Conservation (phyloP, 2,329 filamentous ascomycete species). For the Diaporthe velutina region DNA sequence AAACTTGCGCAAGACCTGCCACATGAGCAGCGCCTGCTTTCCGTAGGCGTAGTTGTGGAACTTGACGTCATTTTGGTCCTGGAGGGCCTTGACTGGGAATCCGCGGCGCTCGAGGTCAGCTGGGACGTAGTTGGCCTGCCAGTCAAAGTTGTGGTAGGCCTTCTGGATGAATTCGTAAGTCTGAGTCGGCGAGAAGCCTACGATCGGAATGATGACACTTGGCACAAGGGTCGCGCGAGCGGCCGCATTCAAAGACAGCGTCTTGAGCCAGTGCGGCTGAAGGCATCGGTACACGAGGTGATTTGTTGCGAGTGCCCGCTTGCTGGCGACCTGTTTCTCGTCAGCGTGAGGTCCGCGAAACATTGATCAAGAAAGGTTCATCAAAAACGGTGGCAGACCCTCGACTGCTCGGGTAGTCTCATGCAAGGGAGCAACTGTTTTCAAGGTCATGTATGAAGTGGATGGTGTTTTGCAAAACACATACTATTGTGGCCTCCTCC, state of each 20-base stretch:
- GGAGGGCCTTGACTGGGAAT: conserved; percentile 53
- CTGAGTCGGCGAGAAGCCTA: conserved; percentile 54
- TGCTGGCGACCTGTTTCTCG: conserved; percentile 50
- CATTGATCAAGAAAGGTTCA: too few species aligned
- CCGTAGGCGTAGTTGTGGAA: conserved; percentile 65
- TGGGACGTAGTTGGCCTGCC: conserved; percentile 58
- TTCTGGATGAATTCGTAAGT: conserved; percentile 53
- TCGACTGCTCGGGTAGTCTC: neutral
- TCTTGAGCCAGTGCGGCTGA: conserved; percentile 63
- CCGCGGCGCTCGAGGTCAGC: conserved; percentile 58
- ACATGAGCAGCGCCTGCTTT: conserved; percentile 59
- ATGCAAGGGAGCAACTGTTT: neutral
- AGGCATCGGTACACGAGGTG: conserved; percentile 59
- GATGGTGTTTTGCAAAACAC: neutral
- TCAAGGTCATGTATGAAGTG: neutral
- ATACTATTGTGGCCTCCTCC: conserved; percentile 60
- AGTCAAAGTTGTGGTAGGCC: conserved; percentile 60
- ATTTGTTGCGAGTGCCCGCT: conserved; percentile 55
- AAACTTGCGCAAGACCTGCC: conserved; percentile 57
- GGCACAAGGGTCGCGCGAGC: conserved; percentile 60
- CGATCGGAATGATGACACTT: conserved; percentile 56
- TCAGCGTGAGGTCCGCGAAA: neutral
- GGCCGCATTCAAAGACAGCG: conserved; percentile 61
- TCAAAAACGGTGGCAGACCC: too few species aligned
- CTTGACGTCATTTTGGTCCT: conserved; percentile 45